phyloP scores from a whole-genome alignment of 495 filamentous ascomycete species.

The Talaromyces ruber region DNA sequence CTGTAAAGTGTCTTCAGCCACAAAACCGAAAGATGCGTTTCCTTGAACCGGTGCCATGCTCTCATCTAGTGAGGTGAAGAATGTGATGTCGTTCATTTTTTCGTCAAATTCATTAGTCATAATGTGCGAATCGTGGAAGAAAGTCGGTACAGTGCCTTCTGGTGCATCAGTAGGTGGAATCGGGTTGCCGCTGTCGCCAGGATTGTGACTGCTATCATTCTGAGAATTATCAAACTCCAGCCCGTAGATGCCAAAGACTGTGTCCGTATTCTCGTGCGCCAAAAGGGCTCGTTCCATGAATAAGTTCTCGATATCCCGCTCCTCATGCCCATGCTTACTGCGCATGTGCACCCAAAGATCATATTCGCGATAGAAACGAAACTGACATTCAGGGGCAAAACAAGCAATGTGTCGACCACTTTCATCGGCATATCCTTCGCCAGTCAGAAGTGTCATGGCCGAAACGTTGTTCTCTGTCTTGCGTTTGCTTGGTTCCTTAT shows the following conservation, averaged over 20 bases:
- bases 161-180: not conserved
- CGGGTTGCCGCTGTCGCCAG: not conserved
- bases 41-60: not conserved
- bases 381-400: constrained; percentile 39
- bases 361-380: constrained; percentile 57
- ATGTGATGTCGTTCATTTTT: constrained; percentile 21
- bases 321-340: constrained; percentile 38
- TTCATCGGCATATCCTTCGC: constrained; percentile 47
- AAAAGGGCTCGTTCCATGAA: constrained; percentile 34
- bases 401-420: constrained; percentile 48
- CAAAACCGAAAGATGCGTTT: not conserved
- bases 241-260: constrained; percentile 35
- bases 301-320: constrained; percentile 42
- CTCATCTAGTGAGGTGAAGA: not conserved
- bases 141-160: not conserved
- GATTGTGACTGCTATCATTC: not conserved
- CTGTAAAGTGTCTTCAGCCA: not conserved
- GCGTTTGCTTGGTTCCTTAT: constrained; percentile 14
- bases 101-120: constrained; percentile 37
- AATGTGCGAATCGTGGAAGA: not conserved
- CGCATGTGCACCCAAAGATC: constrained; percentile 61
- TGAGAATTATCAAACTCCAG: constrained; percentile 24
- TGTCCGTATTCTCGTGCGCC: constrained; percentile 21
- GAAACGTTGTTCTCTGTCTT: constrained; percentile 14
- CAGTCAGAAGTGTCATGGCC: constrained; percentile 46